Percentiles rank a stretch among this genome's conserved stretches.
phyloP scores from a whole-genome alignment of 768 basidiomycete species.

The Macrocybe gigantea region DNA sequence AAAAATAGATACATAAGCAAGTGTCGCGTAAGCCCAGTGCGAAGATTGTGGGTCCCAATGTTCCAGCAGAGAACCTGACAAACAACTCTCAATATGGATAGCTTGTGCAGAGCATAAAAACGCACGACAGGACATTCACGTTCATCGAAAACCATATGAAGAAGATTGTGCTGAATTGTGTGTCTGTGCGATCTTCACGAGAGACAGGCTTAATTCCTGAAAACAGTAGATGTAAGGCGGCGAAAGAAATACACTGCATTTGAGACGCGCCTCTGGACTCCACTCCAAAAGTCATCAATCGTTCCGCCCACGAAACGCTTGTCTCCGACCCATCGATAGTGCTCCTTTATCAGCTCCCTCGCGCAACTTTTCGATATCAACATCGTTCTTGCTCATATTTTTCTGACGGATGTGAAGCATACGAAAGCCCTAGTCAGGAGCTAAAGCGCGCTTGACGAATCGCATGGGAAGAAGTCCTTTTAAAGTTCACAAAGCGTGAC shows the following conservation, averaged over 20 bases:
- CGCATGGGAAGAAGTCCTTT: too few species aligned
- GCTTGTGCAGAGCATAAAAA: not conserved
- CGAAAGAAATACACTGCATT: not conserved
- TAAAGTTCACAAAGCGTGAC: too few species aligned
- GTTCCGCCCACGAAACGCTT: constrained; percentile 8
- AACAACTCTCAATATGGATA: not conserved
- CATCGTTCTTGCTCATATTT: too few species aligned
- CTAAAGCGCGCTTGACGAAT: too few species aligned
- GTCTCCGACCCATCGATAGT: too few species aligned
- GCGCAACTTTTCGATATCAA: too few species aligned
- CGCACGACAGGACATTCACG: constrained; percentile 58
- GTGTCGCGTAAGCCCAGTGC: constrained; percentile 57
- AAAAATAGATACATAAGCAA: constrained; percentile 63
- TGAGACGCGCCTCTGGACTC: constrained; percentile 24
- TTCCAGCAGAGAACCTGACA: constrained; percentile 58
- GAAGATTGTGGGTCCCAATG: constrained; percentile 57
- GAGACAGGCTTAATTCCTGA: constrained; percentile 54
- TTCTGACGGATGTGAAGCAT: too few species aligned
- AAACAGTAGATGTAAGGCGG: not conserved
- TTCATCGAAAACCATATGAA: constrained; percentile 76
- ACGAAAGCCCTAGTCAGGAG: too few species aligned
- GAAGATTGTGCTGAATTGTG: constrained; percentile 62
- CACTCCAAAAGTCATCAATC: constrained; percentile 20
- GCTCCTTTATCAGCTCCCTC: too few species aligned
- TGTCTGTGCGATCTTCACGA: constrained; percentile 49